Conservation (phyloP, 1,284 basidiomycete species). For the Pseudozyma thailandica region DNA sequence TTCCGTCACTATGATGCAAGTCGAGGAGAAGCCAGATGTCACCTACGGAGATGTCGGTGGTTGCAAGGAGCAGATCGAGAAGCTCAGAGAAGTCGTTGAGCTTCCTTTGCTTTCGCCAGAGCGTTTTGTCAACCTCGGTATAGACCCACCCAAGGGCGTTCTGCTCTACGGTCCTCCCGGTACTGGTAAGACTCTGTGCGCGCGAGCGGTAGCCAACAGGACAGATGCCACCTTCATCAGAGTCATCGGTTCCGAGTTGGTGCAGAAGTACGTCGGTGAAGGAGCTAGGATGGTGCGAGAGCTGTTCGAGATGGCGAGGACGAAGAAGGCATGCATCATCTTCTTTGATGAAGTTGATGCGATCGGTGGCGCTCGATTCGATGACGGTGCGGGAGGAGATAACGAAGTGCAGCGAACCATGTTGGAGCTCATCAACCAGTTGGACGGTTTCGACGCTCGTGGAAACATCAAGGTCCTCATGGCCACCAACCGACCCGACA, state of each 20-base stretch:
- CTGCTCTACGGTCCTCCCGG: conserved; percentile 94
- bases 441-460: conserved; percentile 97
- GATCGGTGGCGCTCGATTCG: conserved; percentile 97
- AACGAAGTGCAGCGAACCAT: conserved; percentile 99
- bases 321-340: conserved; percentile 99
- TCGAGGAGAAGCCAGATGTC: conserved; percentile 98
- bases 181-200: conserved; percentile 98
- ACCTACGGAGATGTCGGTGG: conserved; percentile 98
- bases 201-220: conserved; percentile 96
- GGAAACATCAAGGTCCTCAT: conserved; percentile 99
- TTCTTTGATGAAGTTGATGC: conserved; percentile 99
- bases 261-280: conserved; percentile 99
- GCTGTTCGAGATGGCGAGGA: conserved; percentile 97
- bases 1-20: conserved; percentile 99
- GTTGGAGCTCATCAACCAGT: conserved; percentile 98
- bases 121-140: conserved; percentile 96
- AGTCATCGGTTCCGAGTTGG: conserved; percentile 97
- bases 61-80: conserved; percentile 99
- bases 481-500: conserved; percentile 99
- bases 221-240: conserved; percentile 99
- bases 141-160: conserved; percentile 98
- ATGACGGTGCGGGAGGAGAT: conserved; percentile 98
- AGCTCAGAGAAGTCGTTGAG: conserved; percentile 97
- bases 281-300: conserved; percentile 99
- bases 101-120: conserved; percentile 90